These are phyloP conservation scores for Berkeleyomyces basicola DNA, from an alignment of 2,329 filamentous ascomycete genomes.

Conservation along the genomic window DNA sequence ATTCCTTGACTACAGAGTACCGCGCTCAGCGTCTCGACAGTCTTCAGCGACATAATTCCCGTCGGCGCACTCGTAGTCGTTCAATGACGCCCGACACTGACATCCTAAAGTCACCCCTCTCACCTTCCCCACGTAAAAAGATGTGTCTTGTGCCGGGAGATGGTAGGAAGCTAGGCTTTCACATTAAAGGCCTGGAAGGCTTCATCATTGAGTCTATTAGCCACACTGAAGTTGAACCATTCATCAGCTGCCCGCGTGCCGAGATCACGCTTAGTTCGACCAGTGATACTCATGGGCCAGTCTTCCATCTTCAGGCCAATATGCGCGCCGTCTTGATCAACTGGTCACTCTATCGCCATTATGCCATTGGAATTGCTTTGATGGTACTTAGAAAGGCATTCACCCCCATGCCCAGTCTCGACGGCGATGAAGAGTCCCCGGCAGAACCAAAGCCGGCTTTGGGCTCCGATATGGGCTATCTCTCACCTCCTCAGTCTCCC, in stretches of 20 bases:
- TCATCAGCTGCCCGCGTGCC: conserved; percentile 69
- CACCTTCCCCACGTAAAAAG: conserved; percentile 25
- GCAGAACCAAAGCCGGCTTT: conserved; percentile 16
- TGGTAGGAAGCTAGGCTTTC: conserved; percentile 64
- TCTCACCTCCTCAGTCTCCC: conserved; percentile 23
- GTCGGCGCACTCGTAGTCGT: conserved; percentile 60
- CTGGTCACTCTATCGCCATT: conserved; percentile 89
- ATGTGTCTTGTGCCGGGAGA: conserved; percentile 47
- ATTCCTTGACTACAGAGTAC: conserved; percentile 80
- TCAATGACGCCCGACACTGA: conserved; percentile 56
- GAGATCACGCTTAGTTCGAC: conserved; percentile 73
- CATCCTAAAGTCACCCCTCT: conserved; percentile 24
- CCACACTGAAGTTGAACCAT: conserved; percentile 69
- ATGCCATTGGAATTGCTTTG: conserved; percentile 67
- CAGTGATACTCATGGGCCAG: conserved; percentile 71
- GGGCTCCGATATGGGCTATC: conserved; percentile 17
- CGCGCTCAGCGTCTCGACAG: conserved; percentile 61
- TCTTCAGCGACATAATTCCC: conserved; percentile 36
- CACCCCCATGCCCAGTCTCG: conserved; percentile 13
- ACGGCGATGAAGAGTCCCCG: not conserved
- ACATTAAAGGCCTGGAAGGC: conserved; percentile 70
- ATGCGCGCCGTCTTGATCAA: conserved; percentile 65
- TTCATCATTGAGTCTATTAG: conserved; percentile 82
- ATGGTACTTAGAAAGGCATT: conserved; percentile 42
- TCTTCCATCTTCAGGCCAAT: conserved; percentile 74